Percentiles rank a stretch among this genome's conserved stretches.
phyloP scores from a whole-genome alignment of 805 yeast species.

The Zygosaccharomyces bailii region DNA sequence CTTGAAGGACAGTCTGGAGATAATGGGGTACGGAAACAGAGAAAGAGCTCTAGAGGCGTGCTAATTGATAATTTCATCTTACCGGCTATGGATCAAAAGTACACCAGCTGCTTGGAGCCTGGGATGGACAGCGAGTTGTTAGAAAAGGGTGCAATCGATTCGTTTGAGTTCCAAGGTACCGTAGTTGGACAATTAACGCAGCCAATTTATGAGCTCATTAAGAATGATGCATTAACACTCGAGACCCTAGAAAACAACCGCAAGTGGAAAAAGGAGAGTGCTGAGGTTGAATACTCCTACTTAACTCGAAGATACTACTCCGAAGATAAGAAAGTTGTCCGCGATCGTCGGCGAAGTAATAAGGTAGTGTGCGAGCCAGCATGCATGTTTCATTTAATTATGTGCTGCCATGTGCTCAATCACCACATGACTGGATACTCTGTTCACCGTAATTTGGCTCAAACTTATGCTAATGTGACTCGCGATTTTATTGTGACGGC shows the following conservation, averaged over 20 bases:
- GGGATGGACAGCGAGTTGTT: conserved; percentile 19
- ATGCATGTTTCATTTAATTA: conserved; percentile 26
- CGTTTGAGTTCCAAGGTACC: conserved; percentile 21
- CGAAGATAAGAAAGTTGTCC: conserved; percentile 18
- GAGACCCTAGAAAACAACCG: conserved; percentile 24
- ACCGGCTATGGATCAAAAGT: conserved; percentile 22
- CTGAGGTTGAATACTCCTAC: conserved; percentile 21
- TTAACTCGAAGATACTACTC: conserved; percentile 28
- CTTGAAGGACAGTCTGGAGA: too few species aligned
- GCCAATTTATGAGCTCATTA: conserved; percentile 27
- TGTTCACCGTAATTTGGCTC: conserved; percentile 19
- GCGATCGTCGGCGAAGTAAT: conserved; percentile 24
- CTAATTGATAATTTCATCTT: conserved; percentile 7
- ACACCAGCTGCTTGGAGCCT: conserved; percentile 16
- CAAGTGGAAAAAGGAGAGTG: conserved; percentile 19
- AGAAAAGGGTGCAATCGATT: conserved; percentile 25
- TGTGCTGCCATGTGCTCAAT: conserved; percentile 34
- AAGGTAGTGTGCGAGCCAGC: conserved; percentile 33
- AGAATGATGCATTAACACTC: conserved; percentile 20
- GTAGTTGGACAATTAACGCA: conserved; percentile 30
- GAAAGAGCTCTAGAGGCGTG: not conserved
- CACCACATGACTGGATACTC: conserved; percentile 22
- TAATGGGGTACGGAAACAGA: conserved; percentile 7
- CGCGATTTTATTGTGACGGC: conserved; percentile 20
- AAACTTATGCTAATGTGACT: conserved; percentile 29